phyloP scores from a whole-genome alignment of 192 early-diverging fungal species.

The Physocladia obscura region DNA sequence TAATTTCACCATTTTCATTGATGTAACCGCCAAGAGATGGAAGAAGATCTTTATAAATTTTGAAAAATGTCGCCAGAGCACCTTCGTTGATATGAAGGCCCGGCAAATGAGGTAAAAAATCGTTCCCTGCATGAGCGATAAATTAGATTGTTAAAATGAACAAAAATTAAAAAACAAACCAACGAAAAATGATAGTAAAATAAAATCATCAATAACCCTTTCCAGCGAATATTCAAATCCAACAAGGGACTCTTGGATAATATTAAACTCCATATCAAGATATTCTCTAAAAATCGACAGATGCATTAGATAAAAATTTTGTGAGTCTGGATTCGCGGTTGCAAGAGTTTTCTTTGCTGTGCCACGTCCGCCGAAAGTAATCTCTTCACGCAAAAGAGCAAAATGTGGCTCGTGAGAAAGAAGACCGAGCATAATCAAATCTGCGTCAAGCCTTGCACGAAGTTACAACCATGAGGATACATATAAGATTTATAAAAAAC shows the following conservation, averaged over 20 bases:
- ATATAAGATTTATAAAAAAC: constrained; percentile 27
- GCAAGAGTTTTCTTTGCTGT: constrained; percentile 63
- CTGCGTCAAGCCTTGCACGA: constrained; percentile 72
- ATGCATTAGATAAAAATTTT: constrained; percentile 66
- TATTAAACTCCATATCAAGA: constrained; percentile 75
- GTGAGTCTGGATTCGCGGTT: constrained; percentile 61
- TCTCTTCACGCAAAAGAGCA: constrained; percentile 91
- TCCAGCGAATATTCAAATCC: constrained; percentile 86
- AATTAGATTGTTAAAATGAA: background rate
- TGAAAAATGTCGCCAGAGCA: constrained; percentile 83
- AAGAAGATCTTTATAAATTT: constrained; percentile 85
- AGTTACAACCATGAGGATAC: background rate
- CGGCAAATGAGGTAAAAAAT: constrained; percentile 94
- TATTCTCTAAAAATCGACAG: constrained; percentile 86
- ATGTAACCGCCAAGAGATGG: constrained; percentile 77
- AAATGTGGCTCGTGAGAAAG: constrained; percentile 98
- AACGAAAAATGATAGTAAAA: constrained; percentile 95
- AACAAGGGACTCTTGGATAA: constrained; percentile 50
- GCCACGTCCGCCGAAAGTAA: constrained; percentile 67
- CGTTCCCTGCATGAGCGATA: constrained; percentile 56
- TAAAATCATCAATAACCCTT: constrained; percentile 94
- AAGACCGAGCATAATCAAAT: constrained; percentile 96
- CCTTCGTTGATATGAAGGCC: constrained; percentile 93
- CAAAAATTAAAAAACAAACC: constrained; percentile 47
- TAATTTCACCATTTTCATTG: constrained; percentile 75